Evolutionary conservation across 2,329 filamentous ascomycete species (phyloP).

Genomic region (Aspergillus tubingensis): DNA sequence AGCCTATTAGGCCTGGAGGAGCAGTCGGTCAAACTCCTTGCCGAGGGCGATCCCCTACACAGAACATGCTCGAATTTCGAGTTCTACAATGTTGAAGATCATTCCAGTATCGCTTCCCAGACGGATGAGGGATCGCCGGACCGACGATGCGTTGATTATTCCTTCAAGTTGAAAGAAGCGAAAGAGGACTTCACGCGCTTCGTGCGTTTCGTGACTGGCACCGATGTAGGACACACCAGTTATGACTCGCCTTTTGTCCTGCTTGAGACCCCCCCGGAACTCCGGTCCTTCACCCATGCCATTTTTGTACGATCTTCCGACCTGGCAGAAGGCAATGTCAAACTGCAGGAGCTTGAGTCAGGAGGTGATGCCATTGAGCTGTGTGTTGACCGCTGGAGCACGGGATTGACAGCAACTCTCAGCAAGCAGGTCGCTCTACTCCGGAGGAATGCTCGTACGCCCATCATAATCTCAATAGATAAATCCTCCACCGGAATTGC

Average conservation of each 20-base stretch:
- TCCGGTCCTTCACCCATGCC: constrained; percentile 51
- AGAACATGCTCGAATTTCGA: constrained; percentile 51
- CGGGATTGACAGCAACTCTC: constrained; percentile 52
- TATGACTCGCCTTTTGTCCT: constrained; percentile 64
- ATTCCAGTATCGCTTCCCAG: constrained; percentile 28
- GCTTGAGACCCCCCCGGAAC: constrained; percentile 60
- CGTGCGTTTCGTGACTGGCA: constrained; percentile 59
- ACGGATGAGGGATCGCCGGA: constrained; percentile 42
- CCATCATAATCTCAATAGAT: constrained; percentile 61
- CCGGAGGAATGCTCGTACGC: constrained; percentile 57
- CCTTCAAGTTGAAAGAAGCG: constrained; percentile 53
- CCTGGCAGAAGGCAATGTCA: constrained; percentile 35
- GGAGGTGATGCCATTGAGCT: constrained; percentile 62
- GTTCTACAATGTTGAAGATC: constrained; percentile 53
- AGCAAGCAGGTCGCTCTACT: constrained; percentile 60
- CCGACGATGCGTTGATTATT: constrained; percentile 48
- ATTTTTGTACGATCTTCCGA: constrained; percentile 43
- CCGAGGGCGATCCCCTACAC: constrained; percentile 49
- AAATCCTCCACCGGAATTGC: constrained; percentile 21
- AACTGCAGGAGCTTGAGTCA: constrained; percentile 58
- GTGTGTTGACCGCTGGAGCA: constrained; percentile 60
- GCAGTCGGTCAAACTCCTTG: constrained; percentile 45
- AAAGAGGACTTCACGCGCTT: constrained; percentile 64
- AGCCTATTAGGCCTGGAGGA: constrained; percentile 47
- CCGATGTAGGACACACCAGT: constrained; percentile 54